A percentile compares a stretch with the other conserved stretches of the same genome.
These are phyloP conservation scores for Mucor plumbeus DNA, from an alignment of 371 early-diverging fungal species.

Conservation along the genomic window DNA sequence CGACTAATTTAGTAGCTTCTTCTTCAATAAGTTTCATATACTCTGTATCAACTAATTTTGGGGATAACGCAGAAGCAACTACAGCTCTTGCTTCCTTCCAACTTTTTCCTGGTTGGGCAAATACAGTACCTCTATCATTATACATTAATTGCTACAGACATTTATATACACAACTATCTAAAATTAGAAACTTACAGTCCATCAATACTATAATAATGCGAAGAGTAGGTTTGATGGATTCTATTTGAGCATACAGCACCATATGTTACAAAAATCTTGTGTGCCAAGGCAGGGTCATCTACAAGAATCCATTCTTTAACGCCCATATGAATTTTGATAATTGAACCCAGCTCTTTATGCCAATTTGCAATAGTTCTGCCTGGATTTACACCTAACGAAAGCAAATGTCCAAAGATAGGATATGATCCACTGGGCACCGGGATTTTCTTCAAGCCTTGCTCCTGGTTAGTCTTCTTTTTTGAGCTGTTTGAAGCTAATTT, in stretches of 20 bases:
- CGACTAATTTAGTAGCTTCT: conserved; percentile 5
- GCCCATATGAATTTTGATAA: conserved; percentile 22
- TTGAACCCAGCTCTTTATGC: conserved; percentile 25
- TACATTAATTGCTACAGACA: too few relatives aligned
- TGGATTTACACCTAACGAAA: conserved; percentile 8
- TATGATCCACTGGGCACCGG: conserved; percentile 10
- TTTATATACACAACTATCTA: neutral
- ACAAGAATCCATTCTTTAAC: conserved; percentile 19
- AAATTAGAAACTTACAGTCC: conserved; percentile 5
- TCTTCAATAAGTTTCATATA: neutral
- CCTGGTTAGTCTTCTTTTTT: neutral
- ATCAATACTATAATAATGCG: conserved; percentile 6
- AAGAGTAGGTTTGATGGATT: conserved; percentile 5
- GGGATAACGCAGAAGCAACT: conserved; percentile 7
- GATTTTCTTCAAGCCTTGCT: conserved; percentile 15
- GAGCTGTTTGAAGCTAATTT: neutral
- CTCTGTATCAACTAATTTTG: conserved; percentile 11
- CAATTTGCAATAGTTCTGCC: conserved; percentile 13
- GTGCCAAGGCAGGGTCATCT: conserved; percentile 20
- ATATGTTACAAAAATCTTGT: conserved; percentile 22
- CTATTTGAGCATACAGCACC: conserved; percentile 15
- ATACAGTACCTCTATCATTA: neutral
- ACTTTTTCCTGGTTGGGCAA: neutral
- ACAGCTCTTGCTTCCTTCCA: conserved; percentile 1
- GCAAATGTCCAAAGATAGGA: conserved; percentile 21